A percentile compares a stretch with the other conserved stretches of the same genome.
These are phyloP conservation scores for Cordyceps pruinosa DNA, from an alignment of 2,329 filamentous ascomycete genomes.

Conservation along the genomic window DNA sequence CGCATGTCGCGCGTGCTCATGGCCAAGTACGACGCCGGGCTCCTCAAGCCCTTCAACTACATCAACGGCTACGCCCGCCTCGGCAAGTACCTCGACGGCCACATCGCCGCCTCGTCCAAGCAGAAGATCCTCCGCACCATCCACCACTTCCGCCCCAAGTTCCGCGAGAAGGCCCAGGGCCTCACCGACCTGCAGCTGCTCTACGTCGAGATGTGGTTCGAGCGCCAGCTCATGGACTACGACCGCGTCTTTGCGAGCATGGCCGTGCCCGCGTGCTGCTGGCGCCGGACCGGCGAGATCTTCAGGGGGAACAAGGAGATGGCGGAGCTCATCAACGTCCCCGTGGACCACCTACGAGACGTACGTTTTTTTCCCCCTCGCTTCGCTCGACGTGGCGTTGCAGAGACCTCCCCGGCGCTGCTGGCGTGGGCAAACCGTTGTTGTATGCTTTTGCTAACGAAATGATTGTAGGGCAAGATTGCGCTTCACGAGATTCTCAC, in stretches of 20 bases:
- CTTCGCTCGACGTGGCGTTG: background rate
- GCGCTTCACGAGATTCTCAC: slow-evolving; percentile 93
- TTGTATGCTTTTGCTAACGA: background rate
- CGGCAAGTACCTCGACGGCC: slow-evolving; percentile 83
- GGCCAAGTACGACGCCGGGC: slow-evolving; percentile 91
- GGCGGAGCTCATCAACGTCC: slow-evolving; percentile 91
- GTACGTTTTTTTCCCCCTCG: slow-evolving; percentile 45
- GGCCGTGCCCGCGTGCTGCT: slow-evolving; percentile 96
- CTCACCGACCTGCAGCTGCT: slow-evolving; percentile 92
- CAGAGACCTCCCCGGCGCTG: too few relatives aligned
- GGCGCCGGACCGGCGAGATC: slow-evolving; percentile 93
- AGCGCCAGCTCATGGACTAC: slow-evolving; percentile 92
- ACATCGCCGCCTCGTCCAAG: slow-evolving; percentile 74
- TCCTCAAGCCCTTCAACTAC: slow-evolving; percentile 97
- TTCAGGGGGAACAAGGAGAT: slow-evolving; percentile 98
- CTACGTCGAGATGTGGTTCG: slow-evolving; percentile 98
- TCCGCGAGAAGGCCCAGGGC: slow-evolving; percentile 86
- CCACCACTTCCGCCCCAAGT: slow-evolving; percentile 89
- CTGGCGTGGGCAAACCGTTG: too few relatives aligned
- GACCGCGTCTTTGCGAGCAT: slow-evolving; percentile 98
- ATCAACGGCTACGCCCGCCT: slow-evolving; percentile 90
- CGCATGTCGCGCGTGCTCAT: slow-evolving; percentile 90
- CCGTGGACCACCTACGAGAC: slow-evolving; percentile 83
- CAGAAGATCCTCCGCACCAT: slow-evolving; percentile 89
- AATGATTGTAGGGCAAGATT: slow-evolving; percentile 68